phyloP scores from a whole-genome alignment of 73 alveolate species.

The Tetrahymena malaccensis region DNA sequence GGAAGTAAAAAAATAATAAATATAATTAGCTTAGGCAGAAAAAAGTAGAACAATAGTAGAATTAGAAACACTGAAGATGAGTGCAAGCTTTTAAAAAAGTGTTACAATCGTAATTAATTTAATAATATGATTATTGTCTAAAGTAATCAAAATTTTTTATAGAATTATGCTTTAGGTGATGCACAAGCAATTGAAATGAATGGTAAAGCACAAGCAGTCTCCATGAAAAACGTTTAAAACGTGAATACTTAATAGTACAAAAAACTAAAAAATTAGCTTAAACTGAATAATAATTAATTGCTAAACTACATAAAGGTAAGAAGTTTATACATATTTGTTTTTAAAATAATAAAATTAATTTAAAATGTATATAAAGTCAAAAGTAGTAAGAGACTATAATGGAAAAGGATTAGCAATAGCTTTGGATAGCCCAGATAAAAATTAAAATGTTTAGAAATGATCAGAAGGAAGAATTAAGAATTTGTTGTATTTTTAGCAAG shows the following conservation, averaged over 20 bases:
- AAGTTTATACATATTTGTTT: neutral
- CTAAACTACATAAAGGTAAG: neutral
- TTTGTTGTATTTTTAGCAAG: too few relatives aligned
- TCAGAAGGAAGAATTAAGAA: neutral
- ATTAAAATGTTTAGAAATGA: neutral
- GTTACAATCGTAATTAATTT: slow-evolving; percentile 9
- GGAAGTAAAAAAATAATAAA: slow-evolving; percentile 90
- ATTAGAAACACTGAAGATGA: slow-evolving; percentile 53
- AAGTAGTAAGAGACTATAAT: neutral
- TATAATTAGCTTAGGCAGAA: slow-evolving; percentile 83
- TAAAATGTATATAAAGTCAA: neutral
- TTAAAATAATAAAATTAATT: too few relatives aligned
- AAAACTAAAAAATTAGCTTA: neutral
- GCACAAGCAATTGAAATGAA: neutral
- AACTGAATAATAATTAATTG: neutral
- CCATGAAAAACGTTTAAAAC: neutral
- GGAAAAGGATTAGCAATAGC: neutral
- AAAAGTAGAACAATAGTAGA: slow-evolving; percentile 76
- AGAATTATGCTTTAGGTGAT: neutral
- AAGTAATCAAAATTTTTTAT: neutral
- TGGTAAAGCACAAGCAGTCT: neutral
- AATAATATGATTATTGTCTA: neutral
- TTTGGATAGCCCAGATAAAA: neutral
- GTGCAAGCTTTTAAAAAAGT: slow-evolving; percentile 58
- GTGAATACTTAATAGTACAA: neutral